These are phyloP conservation scores for Beauveria varroae DNA, from an alignment of 2,329 filamentous ascomycete genomes.

Conservation along the genomic window DNA sequence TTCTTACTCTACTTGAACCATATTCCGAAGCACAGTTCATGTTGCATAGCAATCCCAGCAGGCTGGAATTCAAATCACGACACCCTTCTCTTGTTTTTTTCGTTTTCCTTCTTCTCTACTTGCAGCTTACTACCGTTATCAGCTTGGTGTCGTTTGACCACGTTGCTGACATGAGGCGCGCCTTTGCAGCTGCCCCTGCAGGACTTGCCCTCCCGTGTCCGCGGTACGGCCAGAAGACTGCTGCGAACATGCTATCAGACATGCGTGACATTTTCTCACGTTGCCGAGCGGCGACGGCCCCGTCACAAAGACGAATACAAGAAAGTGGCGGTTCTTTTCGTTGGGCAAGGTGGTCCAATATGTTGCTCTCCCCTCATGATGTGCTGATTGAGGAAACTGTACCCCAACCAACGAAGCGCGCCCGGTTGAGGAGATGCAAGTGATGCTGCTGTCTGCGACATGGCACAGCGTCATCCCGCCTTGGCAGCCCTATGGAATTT, in stretches of 20 bases:
- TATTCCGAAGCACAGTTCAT: not conserved
- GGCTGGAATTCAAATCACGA: not conserved
- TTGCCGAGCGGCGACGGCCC: not conserved
- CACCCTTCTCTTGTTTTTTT: not conserved
- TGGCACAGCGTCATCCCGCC: not conserved
- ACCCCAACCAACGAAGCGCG: too few relatives aligned
- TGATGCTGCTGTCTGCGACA: too few relatives aligned
- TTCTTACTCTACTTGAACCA: not conserved
- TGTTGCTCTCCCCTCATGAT: too few relatives aligned
- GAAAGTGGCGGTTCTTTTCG: too few relatives aligned
- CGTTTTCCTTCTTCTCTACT: not conserved
- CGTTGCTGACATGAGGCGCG: not conserved
- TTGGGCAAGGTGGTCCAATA: too few relatives aligned
- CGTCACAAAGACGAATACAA: not conserved
- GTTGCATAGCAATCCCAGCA: too few relatives aligned
- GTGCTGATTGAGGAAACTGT: too few relatives aligned
- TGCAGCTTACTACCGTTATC: conserved; percentile 1
- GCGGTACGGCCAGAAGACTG: not conserved
- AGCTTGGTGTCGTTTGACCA: not conserved
- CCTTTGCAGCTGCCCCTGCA: not conserved
- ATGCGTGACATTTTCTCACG: not conserved
- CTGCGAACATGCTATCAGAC: not conserved
- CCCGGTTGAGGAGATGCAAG: too few relatives aligned
- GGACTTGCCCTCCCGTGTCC: not conserved
- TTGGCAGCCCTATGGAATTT: not conserved